Base-by-base conservation (phyloP, 2,329 filamentous ascomycete genomes). In the Monilinia polystroma region DNA sequence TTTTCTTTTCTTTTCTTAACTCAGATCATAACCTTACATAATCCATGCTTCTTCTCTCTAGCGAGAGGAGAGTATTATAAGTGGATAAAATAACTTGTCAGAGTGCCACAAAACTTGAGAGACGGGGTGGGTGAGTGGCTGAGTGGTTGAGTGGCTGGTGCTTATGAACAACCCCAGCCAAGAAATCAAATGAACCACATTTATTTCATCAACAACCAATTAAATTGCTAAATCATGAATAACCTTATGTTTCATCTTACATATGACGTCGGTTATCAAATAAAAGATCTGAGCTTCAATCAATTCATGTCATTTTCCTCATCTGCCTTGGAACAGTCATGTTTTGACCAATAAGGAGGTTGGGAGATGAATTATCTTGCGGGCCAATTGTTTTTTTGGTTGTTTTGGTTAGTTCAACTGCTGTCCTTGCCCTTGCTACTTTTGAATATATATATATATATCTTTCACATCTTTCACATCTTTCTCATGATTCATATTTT, bases 151-250 rank as follows among this genome's bases (percentile, higher is more conserved):
- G 32, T 35, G 32, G 32, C 32, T 35, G 32, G 32, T 35, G 32
- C 5, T 35, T 23, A 23, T 23, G 1, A 23, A 23, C 23, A 49
- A n/a, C 18, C 45, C 7, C 18, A 49, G 18, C 45, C 2, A 10
- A n/a, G 20, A 16, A 14, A 45, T 5, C 18, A 10, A 45, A 45
- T 45, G 43, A 6, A 18, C 43, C 43, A 45, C 43, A 45, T 53
- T 53, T 54, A 54, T 54, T 7, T 5, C 12, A 18, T 49, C 12
- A 12, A 49, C 10, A 62, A 20, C 58, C 45, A 62, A 62, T 62
- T 3, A 26, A 8, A 38, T 38, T 26, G 20, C 7, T 0, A 6
- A 35, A 35, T 6, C 6, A 5, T 1, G 45, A 35, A 62, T 41
- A 62, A 16, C 45, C 38, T 62, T 45, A 51, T 62, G 45, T 49